Percentiles rank a stretch among this genome's conserved stretches.
phyloP scores from a whole-genome alignment of 306 rosid genomes.

The Malus sylvestris region DNA sequence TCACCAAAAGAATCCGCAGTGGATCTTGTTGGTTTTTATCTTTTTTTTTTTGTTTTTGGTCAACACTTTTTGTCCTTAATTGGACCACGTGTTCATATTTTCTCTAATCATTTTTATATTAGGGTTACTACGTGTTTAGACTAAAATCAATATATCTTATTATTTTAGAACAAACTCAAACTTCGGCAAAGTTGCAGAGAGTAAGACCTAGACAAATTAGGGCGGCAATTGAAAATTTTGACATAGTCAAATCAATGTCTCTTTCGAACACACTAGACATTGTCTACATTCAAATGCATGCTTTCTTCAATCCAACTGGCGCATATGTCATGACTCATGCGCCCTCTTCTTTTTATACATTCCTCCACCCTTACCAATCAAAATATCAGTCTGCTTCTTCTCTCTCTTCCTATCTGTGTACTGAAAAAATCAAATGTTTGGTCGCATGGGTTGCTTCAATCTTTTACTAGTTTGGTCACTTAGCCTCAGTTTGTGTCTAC shows the following conservation, averaged over 20 bases:
- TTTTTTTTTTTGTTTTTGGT: not conserved
- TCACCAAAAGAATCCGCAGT: too few relatives aligned
- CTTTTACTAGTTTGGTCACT: conserved; percentile 28
- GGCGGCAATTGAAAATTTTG: conserved; percentile 7
- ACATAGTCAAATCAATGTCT: conserved; percentile 11
- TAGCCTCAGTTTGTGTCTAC: conserved; percentile 26
- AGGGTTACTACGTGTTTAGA: not conserved
- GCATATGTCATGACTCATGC: not conserved
- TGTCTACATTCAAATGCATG: not conserved
- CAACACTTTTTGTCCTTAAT: not conserved
- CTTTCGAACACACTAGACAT: conserved; percentile 16
- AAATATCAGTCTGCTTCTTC: not conserved
- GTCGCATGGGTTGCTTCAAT: conserved; percentile 38
- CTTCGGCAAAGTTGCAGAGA: not conserved
- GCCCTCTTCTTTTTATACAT: not conserved
- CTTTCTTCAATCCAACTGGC: not conserved
- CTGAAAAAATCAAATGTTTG: not conserved
- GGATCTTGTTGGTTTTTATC: too few relatives aligned
- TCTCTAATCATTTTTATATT: not conserved
- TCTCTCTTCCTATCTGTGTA: not conserved
- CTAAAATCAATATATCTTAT: not conserved
- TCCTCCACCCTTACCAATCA: not conserved
- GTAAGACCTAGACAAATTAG: not conserved
- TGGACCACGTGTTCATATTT: conserved; percentile 22
- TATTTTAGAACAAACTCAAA: not conserved